These are phyloP conservation scores for Rhodotorula babjevae DNA, from an alignment of 768 basidiomycete species.

Conservation along the genomic window DNA sequence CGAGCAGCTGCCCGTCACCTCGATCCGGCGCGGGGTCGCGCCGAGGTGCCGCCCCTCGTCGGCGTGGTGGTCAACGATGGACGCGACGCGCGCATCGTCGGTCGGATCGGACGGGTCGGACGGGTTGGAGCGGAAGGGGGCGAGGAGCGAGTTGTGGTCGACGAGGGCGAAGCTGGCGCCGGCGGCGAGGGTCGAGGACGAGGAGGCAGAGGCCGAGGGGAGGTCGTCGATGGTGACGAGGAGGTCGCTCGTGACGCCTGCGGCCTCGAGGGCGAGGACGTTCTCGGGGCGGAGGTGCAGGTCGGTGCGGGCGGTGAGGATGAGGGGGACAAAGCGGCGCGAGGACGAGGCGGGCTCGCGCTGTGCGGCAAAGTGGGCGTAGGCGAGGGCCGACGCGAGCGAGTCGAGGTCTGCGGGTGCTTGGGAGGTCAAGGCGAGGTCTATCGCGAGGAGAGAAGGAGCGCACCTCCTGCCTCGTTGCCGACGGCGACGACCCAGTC, in stretches of 20 bases:
- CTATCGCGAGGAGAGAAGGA: too few species aligned
- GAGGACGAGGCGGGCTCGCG: background rate
- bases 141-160: constrained; percentile 76
- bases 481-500: constrained; percentile 84
- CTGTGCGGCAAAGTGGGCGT: constrained; percentile 67
- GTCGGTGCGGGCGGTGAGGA: constrained; percentile 64
- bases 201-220: constrained; percentile 39
- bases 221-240: constrained; percentile 69
- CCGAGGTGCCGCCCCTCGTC: constrained; percentile 69
- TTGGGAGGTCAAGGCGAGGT: too few species aligned
- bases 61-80: constrained; percentile 84
- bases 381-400: constrained; percentile 76
- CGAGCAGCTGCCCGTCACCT: constrained; percentile 69
- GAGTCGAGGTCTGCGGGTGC: constrained; percentile 74
- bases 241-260: constrained; percentile 55
- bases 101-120: constrained; percentile 44
- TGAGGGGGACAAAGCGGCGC: constrained; percentile 59
- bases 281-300: constrained; percentile 83
- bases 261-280: constrained; percentile 63
- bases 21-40: constrained; percentile 61
- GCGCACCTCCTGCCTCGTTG: constrained; percentile 88
- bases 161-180: constrained; percentile 68
- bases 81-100: constrained; percentile 55
- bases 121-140: constrained; percentile 47
- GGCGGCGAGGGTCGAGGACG: constrained; percentile 52